A percentile compares a stretch with the other conserved stretches of the same genome.
Evolutionary conservation across 164 flowering plant species (phyloP).

Genomic region (Buxus sempervirens): DNA sequence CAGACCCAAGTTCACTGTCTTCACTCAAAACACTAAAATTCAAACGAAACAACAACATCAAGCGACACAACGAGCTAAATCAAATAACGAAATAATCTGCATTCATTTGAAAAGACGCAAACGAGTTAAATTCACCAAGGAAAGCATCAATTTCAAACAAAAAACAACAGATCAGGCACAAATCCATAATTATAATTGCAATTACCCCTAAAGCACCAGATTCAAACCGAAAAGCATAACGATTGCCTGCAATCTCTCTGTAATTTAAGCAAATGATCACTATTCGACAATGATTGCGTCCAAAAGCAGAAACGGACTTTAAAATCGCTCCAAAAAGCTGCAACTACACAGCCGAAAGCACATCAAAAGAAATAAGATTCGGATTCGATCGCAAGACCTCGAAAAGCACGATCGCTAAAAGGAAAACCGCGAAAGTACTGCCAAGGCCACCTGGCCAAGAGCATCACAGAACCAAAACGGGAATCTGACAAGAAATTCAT

Average conservation of each 20-base stretch:
- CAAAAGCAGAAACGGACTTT: conserved; percentile 7
- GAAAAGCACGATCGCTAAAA: conserved; percentile 28
- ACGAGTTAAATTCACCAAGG: neutral
- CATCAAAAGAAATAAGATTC: conserved; percentile 21
- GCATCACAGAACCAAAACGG: neutral
- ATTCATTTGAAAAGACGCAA: neutral
- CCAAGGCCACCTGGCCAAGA: neutral
- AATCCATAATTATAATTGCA: neutral
- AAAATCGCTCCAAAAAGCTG: conserved; percentile 16
- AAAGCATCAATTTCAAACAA: neutral
- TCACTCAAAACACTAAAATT: neutral
- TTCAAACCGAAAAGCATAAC: conserved; percentile 8
- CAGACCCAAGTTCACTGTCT: neutral
- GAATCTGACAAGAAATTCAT: neutral
- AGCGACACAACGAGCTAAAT: neutral
- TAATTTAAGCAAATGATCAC: neutral
- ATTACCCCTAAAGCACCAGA: conserved; percentile 3
- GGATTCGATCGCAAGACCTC: conserved; percentile 23
- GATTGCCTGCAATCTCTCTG: neutral
- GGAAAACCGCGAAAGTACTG: neutral
- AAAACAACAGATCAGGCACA: neutral
- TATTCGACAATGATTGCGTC: conserved; percentile 4
- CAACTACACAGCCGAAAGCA: conserved; percentile 9
- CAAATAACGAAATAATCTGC: neutral
- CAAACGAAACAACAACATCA: neutral